Evolutionary conservation across 768 basidiomycete species (phyloP).

Genomic region (Pholiota molesta): DNA sequence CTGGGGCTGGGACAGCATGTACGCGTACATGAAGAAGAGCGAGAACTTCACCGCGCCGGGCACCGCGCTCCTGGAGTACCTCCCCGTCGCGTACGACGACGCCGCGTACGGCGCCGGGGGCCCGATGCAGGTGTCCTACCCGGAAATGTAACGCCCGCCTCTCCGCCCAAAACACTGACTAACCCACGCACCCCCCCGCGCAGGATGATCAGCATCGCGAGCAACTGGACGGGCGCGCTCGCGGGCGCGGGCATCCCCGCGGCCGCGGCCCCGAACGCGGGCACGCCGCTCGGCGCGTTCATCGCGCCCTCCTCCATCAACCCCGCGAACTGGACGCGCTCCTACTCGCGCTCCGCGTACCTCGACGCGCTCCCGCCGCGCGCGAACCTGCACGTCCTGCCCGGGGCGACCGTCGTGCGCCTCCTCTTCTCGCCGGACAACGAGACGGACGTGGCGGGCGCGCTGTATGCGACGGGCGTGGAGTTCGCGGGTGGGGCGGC

Average conservation of each 20-base stretch:
- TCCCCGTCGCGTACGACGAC: constrained; percentile 45
- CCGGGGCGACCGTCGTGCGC: constrained; percentile 56
- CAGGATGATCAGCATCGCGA: constrained; percentile 51
- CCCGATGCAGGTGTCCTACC: constrained; percentile 44
- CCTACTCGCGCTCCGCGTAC: constrained; percentile 67
- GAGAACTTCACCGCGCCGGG: constrained; percentile 60
- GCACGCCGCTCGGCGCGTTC: constrained; percentile 51
- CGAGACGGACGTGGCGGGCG: constrained; percentile 38
- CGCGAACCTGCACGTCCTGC: constrained; percentile 59
- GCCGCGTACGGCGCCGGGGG: constrained; percentile 53
- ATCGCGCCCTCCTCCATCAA: constrained; percentile 65
- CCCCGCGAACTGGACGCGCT: constrained; percentile 63
- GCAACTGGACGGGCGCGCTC: constrained; percentile 59
- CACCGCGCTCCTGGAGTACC: constrained; percentile 36
- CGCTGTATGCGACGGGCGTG: constrained; percentile 30
- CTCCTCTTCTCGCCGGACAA: constrained; percentile 42
- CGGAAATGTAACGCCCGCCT: constrained; percentile 42
- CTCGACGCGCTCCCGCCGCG: constrained; percentile 62
- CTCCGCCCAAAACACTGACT: background rate
- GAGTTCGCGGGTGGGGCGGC: constrained; percentile 45
- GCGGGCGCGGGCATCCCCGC: constrained; percentile 45
- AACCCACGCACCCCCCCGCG: constrained; percentile 5
- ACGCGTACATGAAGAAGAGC: constrained; percentile 47
- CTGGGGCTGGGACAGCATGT: constrained; percentile 52
- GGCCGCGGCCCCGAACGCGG: constrained; percentile 46